Conservation (phyloP, 2,329 filamentous ascomycete species). For the Alternaria ventricosa region DNA sequence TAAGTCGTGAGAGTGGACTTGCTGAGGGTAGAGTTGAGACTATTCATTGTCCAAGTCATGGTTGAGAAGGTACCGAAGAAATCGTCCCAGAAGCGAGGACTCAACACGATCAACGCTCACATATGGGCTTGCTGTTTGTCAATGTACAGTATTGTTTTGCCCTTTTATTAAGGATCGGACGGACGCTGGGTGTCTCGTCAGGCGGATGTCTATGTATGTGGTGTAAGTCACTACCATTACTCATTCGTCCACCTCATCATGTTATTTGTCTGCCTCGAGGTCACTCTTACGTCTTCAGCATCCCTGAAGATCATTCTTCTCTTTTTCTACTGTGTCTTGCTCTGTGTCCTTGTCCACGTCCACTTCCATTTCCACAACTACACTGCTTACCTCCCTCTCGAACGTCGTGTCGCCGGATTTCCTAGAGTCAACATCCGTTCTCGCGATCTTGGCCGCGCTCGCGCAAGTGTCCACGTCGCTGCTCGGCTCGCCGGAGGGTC, state of each 20-base stretch:
- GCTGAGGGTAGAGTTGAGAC: background rate
- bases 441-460: background rate
- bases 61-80: background rate
- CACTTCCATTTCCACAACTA: background rate
- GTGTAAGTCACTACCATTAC: background rate
- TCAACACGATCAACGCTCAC: background rate
- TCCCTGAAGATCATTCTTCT: background rate
- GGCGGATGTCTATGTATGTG: background rate
- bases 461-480: background rate
- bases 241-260: background rate
- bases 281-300: background rate
- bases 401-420: background rate
- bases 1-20: background rate
- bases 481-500: background rate
- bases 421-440: background rate
- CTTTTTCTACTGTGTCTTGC: rapidly evolving
- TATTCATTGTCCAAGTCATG: background rate
- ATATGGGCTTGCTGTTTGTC: background rate
- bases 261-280: background rate
- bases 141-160: background rate
- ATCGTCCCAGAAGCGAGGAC: background rate
- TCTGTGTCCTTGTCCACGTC: background rate
- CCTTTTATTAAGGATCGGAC: background rate
- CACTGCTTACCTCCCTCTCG: background rate
- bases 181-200: background rate